These are phyloP conservation scores for Lactifluus rugatus DNA, from an alignment of 768 basidiomycete genomes.

Conservation along the genomic window DNA sequence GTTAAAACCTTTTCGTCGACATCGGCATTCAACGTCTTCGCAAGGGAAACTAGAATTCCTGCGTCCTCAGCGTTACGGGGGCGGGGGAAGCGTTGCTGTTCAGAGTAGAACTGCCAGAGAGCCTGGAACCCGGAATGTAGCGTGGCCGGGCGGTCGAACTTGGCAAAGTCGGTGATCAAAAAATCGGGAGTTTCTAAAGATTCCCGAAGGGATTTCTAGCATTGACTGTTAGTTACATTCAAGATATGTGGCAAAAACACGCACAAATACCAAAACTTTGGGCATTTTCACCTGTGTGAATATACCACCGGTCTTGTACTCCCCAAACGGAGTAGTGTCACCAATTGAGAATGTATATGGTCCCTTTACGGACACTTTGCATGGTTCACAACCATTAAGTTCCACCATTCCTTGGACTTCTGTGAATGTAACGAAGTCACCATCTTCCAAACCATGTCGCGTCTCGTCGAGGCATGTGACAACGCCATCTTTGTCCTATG, in stretches of 20 bases:
- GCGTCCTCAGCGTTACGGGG: slow-evolving; percentile 82
- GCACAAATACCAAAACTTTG: slow-evolving; percentile 86
- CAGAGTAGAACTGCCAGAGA: slow-evolving; percentile 62
- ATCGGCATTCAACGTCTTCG: slow-evolving; percentile 68
- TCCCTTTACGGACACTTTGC: slow-evolving; percentile 88
- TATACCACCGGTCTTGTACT: slow-evolving; percentile 82
- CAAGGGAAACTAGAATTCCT: slow-evolving; percentile 53
- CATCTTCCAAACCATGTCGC: slow-evolving; percentile 96
- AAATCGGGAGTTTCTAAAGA: slow-evolving; percentile 73
- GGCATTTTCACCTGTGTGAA: slow-evolving; percentile 99
- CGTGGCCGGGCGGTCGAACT: slow-evolving; percentile 85
- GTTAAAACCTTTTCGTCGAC: slow-evolving; percentile 72
- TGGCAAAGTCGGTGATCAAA: slow-evolving; percentile 94
- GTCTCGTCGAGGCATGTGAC: slow-evolving; percentile 97
- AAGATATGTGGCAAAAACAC: slow-evolving; percentile 26
- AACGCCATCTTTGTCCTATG: slow-evolving; percentile 75
- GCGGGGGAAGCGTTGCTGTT: slow-evolving; percentile 61
- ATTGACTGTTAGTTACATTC: background rate
- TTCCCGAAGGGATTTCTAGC: slow-evolving; percentile 87
- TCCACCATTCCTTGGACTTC: slow-evolving; percentile 95
- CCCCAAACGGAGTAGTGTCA: slow-evolving; percentile 67
- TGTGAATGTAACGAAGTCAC: slow-evolving; percentile 92
- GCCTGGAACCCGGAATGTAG: slow-evolving; percentile 95
- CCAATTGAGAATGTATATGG: slow-evolving; percentile 98
- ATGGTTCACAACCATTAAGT: slow-evolving; percentile 82